These are phyloP conservation scores for Colletotrichum brevisporum DNA, from an alignment of 2,329 filamentous ascomycete species.

Conservation along the genomic window DNA sequence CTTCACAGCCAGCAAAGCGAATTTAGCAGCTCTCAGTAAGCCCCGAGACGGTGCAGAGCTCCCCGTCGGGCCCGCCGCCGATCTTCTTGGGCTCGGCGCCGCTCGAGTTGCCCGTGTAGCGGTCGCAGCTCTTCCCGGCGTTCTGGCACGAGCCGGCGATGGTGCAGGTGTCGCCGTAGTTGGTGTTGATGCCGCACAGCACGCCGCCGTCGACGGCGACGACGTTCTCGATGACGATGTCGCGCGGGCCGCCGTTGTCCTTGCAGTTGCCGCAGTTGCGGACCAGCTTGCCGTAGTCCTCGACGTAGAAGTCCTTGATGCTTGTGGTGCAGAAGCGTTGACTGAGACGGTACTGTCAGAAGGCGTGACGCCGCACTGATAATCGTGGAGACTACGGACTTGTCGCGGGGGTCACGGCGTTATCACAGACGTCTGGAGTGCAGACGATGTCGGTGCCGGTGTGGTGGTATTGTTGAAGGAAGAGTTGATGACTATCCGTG, in stretches of 20 bases:
- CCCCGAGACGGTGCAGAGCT: constrained; percentile 29
- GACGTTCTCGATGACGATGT: constrained; percentile 53
- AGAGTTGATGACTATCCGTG: no score
- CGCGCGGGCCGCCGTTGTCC: constrained; percentile 49
- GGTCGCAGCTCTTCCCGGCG: constrained; percentile 31
- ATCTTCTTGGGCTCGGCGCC: constrained; percentile 54
- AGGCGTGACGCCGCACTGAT: no score
- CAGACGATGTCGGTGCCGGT: no score
- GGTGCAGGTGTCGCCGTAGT: constrained; percentile 45
- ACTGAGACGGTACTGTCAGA: no score
- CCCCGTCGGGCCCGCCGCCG: constrained; percentile 52
- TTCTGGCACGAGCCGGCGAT: constrained; percentile 39
- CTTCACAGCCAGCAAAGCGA: no score
- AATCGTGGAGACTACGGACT: no score
- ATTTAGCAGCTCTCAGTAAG: constrained; percentile 30
- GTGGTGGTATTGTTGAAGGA: no score
- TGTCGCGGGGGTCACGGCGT: no score
- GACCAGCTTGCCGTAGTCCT: constrained; percentile 63
- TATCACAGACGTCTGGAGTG: constrained; percentile 60
- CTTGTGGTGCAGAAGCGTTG: no score
- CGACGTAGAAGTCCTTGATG: constrained; percentile 57
- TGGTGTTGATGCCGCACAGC: constrained; percentile 52
- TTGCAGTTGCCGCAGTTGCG: constrained; percentile 62
- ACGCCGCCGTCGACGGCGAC: constrained; percentile 50
- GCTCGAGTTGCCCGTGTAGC: constrained; percentile 51